phyloP scores from a whole-genome alignment of 345 rosid species.

The Salix suchowensis region DNA sequence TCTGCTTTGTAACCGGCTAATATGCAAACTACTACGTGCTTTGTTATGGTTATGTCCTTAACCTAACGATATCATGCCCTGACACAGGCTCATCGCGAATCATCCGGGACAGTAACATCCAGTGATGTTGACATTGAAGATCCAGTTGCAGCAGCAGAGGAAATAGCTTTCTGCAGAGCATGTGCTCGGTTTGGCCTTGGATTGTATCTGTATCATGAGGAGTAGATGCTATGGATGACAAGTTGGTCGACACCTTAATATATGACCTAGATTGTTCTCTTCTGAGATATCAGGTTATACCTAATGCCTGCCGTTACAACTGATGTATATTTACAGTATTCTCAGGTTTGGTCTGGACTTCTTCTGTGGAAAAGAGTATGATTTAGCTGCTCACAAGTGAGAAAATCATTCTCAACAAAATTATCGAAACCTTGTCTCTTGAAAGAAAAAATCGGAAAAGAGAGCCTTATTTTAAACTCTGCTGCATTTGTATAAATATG shows the following conservation, averaged over 20 bases:
- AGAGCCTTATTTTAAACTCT: not conserved
- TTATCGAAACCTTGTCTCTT: not conserved
- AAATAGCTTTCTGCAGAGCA: conserved; percentile 90
- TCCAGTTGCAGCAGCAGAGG: conserved; percentile 91
- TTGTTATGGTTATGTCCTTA: not conserved
- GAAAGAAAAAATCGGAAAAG: not conserved
- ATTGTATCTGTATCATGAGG: conserved; percentile 79
- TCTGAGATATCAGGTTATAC: conserved; percentile 7
- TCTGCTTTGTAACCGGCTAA: not conserved
- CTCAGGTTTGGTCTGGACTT: not conserved
- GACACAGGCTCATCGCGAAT: conserved; percentile 83
- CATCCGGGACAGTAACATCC: conserved; percentile 71
- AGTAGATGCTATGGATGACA: conserved; percentile 29
- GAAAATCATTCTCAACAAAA: not conserved
- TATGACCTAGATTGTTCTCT: not conserved
- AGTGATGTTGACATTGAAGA: conserved; percentile 40
- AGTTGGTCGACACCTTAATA: conserved; percentile 1
- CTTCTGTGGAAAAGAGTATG: not conserved
- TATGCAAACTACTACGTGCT: not conserved
- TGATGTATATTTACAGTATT: conserved; percentile 23
- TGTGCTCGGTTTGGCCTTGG: conserved; percentile 98
- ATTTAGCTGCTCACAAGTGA: not conserved
- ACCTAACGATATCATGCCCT: not conserved
- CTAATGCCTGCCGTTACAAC: not conserved
- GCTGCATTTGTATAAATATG: not conserved